phyloP scores from a whole-genome alignment of 2,329 filamentous ascomycete species.

The Epicoccum sorghinum region DNA sequence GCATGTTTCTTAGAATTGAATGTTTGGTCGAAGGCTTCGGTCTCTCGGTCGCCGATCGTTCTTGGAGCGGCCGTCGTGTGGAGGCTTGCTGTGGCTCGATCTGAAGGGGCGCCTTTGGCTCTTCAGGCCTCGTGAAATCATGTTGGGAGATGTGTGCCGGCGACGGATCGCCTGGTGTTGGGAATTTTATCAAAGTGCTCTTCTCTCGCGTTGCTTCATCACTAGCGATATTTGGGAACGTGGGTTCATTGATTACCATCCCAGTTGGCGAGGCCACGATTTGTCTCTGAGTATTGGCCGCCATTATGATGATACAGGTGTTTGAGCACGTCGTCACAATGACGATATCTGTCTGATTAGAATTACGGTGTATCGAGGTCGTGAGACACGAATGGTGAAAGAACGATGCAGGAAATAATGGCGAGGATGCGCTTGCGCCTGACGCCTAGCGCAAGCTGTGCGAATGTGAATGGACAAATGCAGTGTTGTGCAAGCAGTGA shows the following conservation, averaged over 20 bases:
- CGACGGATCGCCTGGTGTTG: slow-evolving; percentile 4
- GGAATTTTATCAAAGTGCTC: slow-evolving; percentile 8
- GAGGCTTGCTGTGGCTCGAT: slow-evolving; percentile 2
- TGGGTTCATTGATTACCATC: slow-evolving; percentile 15
- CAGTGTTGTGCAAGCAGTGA: slow-evolving; percentile 6
- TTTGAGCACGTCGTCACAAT: not conserved
- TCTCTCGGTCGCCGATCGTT: slow-evolving; percentile 39
- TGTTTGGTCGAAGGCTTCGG: slow-evolving; percentile 32
- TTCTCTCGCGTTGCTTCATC: not conserved
- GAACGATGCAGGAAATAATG: not conserved
- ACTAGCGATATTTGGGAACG: slow-evolving; percentile 11
- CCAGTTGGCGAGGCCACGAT: slow-evolving; percentile 9
- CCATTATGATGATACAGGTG: not conserved
- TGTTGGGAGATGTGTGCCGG: slow-evolving; percentile 12
- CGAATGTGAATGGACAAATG: slow-evolving; percentile 4
- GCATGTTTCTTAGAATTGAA: slow-evolving; percentile 29
- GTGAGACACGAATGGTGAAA: not conserved
- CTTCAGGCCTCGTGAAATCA: not conserved
- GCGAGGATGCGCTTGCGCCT: not conserved
- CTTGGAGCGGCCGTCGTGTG: slow-evolving; percentile 28
- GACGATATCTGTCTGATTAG: slow-evolving; percentile 3
- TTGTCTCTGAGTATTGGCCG: not conserved
- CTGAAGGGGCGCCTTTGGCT: not conserved
- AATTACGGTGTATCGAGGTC: not conserved
- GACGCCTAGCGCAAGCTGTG: slow-evolving; percentile 1